phyloP scores from a whole-genome alignment of 73 alveolate species.

The Tetrahymena malaccensis region DNA sequence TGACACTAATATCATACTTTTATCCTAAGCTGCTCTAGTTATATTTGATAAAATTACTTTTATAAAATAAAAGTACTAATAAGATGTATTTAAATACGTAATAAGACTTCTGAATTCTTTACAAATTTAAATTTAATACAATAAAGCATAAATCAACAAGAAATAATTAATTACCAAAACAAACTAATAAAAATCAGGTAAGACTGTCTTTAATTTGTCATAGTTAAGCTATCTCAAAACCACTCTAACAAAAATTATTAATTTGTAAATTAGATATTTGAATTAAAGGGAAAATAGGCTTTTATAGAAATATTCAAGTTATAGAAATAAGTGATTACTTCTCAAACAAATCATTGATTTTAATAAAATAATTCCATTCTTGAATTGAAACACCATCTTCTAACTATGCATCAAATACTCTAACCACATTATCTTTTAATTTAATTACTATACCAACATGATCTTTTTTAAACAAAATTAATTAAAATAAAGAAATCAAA shows the following conservation, averaged over 20 bases:
- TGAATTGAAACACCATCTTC: not conserved
- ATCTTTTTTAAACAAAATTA: not conserved
- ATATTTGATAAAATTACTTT: no score
- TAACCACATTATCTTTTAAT: not conserved
- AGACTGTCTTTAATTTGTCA: not conserved
- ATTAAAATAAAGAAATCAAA: no score
- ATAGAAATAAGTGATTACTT: not conserved
- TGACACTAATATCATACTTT: not conserved
- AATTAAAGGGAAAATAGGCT: not conserved
- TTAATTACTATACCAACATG: not conserved
- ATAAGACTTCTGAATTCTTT: no score
- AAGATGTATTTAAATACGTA: no score
- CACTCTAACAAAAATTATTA: not conserved
- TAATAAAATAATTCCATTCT: not conserved
- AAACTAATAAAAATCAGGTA: not conserved
- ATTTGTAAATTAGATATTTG: not conserved
- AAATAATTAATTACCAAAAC: not conserved
- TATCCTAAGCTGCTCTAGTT: not conserved
- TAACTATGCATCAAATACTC: not conserved
- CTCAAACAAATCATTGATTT: not conserved
- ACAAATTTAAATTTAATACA: no score
- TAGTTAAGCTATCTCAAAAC: not conserved
- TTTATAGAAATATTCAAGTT: not conserved
- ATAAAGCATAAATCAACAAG: no score
- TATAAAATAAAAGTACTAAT: no score